Evolutionary conservation across 345 rosid species (phyloP).

Genomic region (Aquilaria malaccensis): DNA sequence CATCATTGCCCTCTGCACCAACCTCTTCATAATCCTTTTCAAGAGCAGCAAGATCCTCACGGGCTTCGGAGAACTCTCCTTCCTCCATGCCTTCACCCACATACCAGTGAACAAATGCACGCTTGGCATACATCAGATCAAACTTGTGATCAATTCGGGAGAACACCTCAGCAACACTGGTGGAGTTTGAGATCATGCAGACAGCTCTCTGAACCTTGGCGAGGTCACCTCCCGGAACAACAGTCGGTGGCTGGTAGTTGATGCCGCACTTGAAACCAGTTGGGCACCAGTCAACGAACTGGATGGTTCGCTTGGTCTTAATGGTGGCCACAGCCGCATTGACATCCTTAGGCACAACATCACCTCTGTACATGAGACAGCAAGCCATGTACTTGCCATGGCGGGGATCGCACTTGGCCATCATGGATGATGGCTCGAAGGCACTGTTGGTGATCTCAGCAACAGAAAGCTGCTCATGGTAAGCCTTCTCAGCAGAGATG

Average conservation of each 20-base stretch:
- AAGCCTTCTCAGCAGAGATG: constrained; percentile 48
- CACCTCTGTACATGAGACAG: constrained; percentile 55
- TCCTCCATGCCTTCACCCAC: constrained; percentile 72
- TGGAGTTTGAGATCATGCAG: constrained; percentile 64
- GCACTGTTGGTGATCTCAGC: constrained; percentile 64
- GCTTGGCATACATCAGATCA: constrained; percentile 55
- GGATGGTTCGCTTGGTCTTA: constrained; percentile 54
- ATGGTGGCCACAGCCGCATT: constrained; percentile 54
- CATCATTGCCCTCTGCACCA: constrained; percentile 48
- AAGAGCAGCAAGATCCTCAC: constrained; percentile 49
- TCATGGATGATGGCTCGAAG: constrained; percentile 53
- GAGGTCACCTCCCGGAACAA: constrained; percentile 55
- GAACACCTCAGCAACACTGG: constrained; percentile 52
- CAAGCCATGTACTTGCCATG: constrained; percentile 67
- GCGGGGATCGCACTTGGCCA: constrained; percentile 60
- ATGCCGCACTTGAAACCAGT: constrained; percentile 55
- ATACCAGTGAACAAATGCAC: constrained; percentile 59
- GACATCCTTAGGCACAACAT: constrained; percentile 54
- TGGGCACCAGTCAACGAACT: constrained; percentile 53
- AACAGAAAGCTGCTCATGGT: constrained; percentile 51
- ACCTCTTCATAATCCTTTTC: constrained; percentile 55
- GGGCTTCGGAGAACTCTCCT: constrained; percentile 57
- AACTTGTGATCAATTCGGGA: constrained; percentile 51
- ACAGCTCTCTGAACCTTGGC: constrained; percentile 58
- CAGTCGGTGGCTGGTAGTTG: constrained; percentile 62